Conservation (phyloP, 2,329 filamentous ascomycete genomes). For the Diaporthe sp. region DNA sequence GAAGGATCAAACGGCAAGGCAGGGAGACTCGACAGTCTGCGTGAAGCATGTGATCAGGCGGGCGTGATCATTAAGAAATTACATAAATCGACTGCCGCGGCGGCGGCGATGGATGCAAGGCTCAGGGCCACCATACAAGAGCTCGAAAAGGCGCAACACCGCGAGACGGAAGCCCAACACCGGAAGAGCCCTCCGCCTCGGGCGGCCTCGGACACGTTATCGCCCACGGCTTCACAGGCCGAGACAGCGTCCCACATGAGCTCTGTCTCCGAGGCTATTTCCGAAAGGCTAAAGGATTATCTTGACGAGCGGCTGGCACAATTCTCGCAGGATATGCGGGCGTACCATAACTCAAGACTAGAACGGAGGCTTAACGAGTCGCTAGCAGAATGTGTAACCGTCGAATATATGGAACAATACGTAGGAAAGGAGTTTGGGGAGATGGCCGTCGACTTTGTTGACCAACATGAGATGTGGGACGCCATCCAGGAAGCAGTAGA, state of each 20-base stretch:
- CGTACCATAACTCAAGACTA: neutral
- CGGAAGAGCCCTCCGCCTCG: neutral
- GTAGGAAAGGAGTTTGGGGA: neutral
- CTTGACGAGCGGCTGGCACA: neutral
- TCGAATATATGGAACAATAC: neutral
- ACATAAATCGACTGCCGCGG: neutral
- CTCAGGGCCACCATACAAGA: neutral
- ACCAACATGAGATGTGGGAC: neutral
- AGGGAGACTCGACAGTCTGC: neutral
- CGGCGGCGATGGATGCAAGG: neutral
- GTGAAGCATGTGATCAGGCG: neutral
- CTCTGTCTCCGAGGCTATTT: neutral
- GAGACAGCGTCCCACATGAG: neutral
- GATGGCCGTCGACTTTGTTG: neutral
- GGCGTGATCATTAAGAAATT: neutral
- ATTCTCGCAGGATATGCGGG: neutral
- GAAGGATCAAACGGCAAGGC: neutral
- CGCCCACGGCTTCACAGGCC: neutral
- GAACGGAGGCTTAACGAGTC: neutral
- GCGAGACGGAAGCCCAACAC: neutral
- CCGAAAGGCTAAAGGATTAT: neutral
- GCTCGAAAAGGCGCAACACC: neutral
- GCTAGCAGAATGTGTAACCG: neutral
- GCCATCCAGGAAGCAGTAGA: neutral
- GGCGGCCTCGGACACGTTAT: neutral